A percentile compares a stretch with the other conserved stretches of the same genome.
These are phyloP conservation scores for Marasmius tenuissimus DNA, from an alignment of 1,284 basidiomycete genomes.

Conservation along the genomic window DNA sequence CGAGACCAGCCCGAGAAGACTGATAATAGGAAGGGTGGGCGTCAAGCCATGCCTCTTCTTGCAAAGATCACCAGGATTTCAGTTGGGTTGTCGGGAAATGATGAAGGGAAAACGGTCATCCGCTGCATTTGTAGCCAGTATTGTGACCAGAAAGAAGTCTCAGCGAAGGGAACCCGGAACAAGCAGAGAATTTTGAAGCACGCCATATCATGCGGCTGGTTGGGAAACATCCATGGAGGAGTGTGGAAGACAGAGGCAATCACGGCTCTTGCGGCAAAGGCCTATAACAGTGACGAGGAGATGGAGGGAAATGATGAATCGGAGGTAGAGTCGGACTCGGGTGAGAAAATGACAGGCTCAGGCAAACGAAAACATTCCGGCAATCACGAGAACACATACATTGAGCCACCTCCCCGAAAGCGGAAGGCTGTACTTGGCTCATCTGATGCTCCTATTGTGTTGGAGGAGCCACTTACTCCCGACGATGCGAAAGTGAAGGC, in stretches of 20 bases:
- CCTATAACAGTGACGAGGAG: background rate
- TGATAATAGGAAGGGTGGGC: background rate
- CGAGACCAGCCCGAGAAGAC: background rate
- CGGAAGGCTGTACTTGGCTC: background rate
- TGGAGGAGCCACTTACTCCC: background rate
- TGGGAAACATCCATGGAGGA: background rate
- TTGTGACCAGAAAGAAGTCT: background rate
- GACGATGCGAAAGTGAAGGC: background rate
- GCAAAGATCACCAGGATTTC: background rate
- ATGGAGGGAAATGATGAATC: no score
- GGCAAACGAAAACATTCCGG: background rate
- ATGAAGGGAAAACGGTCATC: background rate
- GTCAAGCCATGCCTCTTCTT: background rate
- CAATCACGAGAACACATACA: background rate
- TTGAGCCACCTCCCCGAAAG: background rate
- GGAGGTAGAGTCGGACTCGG: background rate
- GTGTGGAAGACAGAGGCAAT: background rate
- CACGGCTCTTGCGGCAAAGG: background rate
- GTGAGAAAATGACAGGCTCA: background rate
- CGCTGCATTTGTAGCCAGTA: background rate
- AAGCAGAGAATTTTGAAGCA: background rate
- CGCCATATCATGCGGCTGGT: background rate
- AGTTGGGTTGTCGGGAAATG: background rate
- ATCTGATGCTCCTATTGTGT: background rate
- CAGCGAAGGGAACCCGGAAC: background rate